Evolutionary conservation across 2,329 filamentous ascomycete genomes (phyloP), one percentile per base, ranked within the genome.

Genomic region (Chaetomium globosum): DNA sequence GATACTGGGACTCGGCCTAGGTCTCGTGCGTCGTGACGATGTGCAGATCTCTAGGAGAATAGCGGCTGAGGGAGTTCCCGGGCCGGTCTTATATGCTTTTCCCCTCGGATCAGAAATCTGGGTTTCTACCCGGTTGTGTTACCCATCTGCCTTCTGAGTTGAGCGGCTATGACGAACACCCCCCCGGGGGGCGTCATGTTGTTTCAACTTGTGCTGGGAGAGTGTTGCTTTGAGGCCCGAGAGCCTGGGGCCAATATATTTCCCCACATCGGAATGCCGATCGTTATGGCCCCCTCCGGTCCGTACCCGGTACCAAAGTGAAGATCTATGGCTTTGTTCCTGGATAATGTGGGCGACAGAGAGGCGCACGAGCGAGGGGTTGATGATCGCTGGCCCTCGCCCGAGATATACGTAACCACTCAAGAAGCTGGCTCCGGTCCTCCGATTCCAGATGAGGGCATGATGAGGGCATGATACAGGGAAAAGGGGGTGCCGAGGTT

Each of bases 161-260:
- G 33, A 43, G 33, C 54, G 54, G 54, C 54, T 39, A 57, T 57
- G 33, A 43, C 54, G 36, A 57, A 43, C 19, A 48, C 43, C 48
- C n/a, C 16, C 48, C 8, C n/a, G n/a, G 21, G 21, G 7, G 48
- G 48, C 48, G 26, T 21, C 48, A 51, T 51, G n/a, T 13, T 51
- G 36, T 39, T 39, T 39, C 36, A 39, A 39, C 36, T 13, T 26
- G 31, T 39, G 31, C 31, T 28, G 33, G 16, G n/a, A 19, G 30
- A 51, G 21, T 3, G 33, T 28, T n/a, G 54, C 33, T 26, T 26
- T 3, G 33, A 16, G 54, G n/a, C 31, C 33, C 54, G 54, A 43
- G 33, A 12, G n/a, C 33, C 54, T 57, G 33, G 54, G 13, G 54
- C 26, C 54, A 57, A 57, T 57, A 43, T 43, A 57, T 43, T 43